These are phyloP conservation scores for Myxozyma monticola DNA, from an alignment of 805 yeast genomes.

Conservation along the genomic window DNA sequence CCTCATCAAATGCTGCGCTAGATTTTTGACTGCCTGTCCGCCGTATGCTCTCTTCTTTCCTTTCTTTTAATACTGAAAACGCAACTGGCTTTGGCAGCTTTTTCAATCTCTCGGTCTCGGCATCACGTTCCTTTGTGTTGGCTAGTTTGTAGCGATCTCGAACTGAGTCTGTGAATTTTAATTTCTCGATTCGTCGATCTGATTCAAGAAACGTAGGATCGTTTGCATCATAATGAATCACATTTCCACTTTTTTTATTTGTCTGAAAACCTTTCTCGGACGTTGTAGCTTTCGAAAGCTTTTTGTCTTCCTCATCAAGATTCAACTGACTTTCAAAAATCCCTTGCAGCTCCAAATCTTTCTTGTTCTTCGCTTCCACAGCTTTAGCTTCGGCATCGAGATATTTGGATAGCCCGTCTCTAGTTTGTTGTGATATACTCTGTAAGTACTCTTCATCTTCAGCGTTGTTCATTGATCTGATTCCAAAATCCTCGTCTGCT, in stretches of 20 bases:
- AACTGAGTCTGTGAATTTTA: conserved; percentile 16
- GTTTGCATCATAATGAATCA: conserved; percentile 14
- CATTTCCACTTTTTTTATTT: conserved; percentile 2
- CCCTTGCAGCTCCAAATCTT: conserved; percentile 4
- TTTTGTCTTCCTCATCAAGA: background rate
- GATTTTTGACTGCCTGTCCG: background rate
- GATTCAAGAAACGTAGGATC: conserved; percentile 16
- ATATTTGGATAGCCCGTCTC: conserved; percentile 19
- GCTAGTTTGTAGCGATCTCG: conserved; percentile 20
- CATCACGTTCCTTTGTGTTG: conserved; percentile 9
- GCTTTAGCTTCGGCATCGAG: conserved; percentile 9
- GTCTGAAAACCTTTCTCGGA: background rate
- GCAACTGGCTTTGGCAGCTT: conserved; percentile 23
- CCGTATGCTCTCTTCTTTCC: background rate
- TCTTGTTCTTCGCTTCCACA: background rate
- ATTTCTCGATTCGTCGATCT: conserved; percentile 21
- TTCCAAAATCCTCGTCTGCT: conserved; percentile 13
- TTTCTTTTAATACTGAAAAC: conserved; percentile 4
- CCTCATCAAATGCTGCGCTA: background rate
- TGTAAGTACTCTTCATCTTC: conserved; percentile 13
- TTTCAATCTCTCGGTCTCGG: conserved; percentile 23
- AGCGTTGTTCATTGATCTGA: background rate
- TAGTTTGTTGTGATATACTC: conserved; percentile 8
- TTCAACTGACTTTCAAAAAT: conserved; percentile 22
- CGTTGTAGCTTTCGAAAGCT: background rate